These are phyloP conservation scores for Gonapodya prolifera DNA, from an alignment of 192 early-diverging fungal genomes.

Conservation along the genomic window DNA sequence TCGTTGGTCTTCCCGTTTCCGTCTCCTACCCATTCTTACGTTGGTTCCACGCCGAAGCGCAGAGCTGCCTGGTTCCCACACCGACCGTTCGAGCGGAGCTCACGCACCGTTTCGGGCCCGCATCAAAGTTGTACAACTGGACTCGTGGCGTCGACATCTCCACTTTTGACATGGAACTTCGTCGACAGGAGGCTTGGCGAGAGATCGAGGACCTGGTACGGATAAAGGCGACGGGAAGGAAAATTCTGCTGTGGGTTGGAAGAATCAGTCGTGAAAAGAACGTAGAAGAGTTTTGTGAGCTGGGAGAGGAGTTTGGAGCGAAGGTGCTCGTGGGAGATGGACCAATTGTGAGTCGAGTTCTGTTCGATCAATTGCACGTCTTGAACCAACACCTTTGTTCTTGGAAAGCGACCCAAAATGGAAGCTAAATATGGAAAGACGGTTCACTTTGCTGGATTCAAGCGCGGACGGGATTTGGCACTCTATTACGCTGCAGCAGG, in stretches of 20 bases:
- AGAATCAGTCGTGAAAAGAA: slow-evolving; percentile 4
- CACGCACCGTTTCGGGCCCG: not conserved
- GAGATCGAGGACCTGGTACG: not conserved
- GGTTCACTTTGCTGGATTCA: not conserved
- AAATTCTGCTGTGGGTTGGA: not conserved
- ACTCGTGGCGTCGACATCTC: not conserved
- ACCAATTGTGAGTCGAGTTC: not conserved
- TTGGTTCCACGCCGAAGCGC: not conserved
- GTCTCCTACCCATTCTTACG: not conserved
- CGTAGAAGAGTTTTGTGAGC: slow-evolving; percentile 1
- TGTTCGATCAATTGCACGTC: not conserved
- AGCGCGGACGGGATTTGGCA: not conserved
- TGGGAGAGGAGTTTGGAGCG: not conserved
- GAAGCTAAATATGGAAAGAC: not conserved
- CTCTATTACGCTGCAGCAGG: not conserved
- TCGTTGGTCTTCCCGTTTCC: slow-evolving; percentile 1
- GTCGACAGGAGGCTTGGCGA: not conserved
- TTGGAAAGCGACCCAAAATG: not conserved
- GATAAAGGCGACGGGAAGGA: not conserved
- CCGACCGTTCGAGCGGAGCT: not conserved
- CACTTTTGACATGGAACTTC: not conserved
- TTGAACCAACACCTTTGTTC: not conserved
- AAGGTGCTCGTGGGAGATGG: slow-evolving; percentile 5
- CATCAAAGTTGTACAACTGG: not conserved
- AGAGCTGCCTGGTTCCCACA: slow-evolving; percentile 1